Evolutionary conservation across 2,329 filamentous ascomycete species (phyloP), one percentile per base, ranked within the genome.

Genomic region (Elsinoe ampelina): DNA sequence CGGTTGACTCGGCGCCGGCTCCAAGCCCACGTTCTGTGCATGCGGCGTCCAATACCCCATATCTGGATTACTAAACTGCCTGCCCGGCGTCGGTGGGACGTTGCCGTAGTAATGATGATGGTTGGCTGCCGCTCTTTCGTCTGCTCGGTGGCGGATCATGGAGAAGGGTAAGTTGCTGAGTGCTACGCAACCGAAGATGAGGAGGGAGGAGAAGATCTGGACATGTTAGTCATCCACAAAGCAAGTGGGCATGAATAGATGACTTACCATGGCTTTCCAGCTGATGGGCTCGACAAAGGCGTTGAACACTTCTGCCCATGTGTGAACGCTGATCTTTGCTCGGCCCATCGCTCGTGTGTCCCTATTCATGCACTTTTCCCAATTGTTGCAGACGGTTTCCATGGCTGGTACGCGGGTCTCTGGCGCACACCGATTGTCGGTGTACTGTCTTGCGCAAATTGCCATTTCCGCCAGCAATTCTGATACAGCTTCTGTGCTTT

Each of bases 291-390:
- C 89, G 3, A 95, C 85, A 69, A 97, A 96, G 65, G 86, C 86
- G 68, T 97, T 96, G 71, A 97, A 85, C 39, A 98, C 95, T 66
- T 89, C 83, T 0, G 92, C 92, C 67, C 96, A 87, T 22, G 91
- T 93, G 66, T 88, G 86, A 4, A 89, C 91, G 15, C 86, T 89
- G 38, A 95, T 83, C 65, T 85, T 86, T 41, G 92, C 86, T 36
- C 85, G 79, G 62, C 88, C 90, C 57, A 95, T 83, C 57, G 83
- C 82, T 43, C 84, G 78, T 0, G 90, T 85, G 65, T 96, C 88
- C 62, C 85, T 82, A 62, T 85, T 83, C 89, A 95, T 95, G 72
- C 93, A 97, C 32, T 82, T 76, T 61, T 86, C 83, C 92, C 92
- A 97, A 60, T 85, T 81, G 34, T 83, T 80, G 69, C 93, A 98